A percentile compares a stretch with the other conserved stretches of the same genome.
Conservation (phyloP, 2,329 filamentous ascomycete genomes). For the Fusarium luffae region DNA sequence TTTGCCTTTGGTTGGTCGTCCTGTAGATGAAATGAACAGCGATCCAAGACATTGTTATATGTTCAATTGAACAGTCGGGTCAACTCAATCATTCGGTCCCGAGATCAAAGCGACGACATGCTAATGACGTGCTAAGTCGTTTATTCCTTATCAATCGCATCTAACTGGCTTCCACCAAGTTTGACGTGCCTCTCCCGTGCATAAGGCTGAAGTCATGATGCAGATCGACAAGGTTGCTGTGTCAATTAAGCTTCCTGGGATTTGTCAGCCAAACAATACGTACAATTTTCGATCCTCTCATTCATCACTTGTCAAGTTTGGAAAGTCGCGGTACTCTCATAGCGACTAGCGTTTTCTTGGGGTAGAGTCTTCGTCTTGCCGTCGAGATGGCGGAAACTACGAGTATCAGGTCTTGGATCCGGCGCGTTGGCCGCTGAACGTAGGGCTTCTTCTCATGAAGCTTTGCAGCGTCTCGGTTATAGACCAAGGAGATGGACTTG, state of each 20-base stretch:
- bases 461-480: no score
- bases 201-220: not conserved
- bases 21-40: not conserved
- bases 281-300: not conserved
- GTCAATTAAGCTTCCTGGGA: no score
- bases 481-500: no score
- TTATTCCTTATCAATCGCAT: not conserved
- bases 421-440: rapidly evolving
- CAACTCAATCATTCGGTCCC: not conserved
- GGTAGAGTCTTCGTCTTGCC: not conserved
- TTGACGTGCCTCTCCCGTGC: not conserved
- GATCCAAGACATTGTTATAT: not conserved
- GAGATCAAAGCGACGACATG: not conserved
- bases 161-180: rapidly evolving
- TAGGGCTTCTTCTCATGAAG: no score
- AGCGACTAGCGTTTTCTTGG: rapidly evolving
- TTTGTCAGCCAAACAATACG: not conserved
- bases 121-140: not conserved
- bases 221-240: not conserved
- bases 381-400: not conserved
- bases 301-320: not conserved
- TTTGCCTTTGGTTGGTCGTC: not conserved
- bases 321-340: rapidly evolving
- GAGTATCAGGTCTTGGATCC: rapidly evolving
- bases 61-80: not conserved